Evolutionary conservation across 176 grass and related monocot genomes (phyloP).

Genomic region (Avena eriantha): DNA sequence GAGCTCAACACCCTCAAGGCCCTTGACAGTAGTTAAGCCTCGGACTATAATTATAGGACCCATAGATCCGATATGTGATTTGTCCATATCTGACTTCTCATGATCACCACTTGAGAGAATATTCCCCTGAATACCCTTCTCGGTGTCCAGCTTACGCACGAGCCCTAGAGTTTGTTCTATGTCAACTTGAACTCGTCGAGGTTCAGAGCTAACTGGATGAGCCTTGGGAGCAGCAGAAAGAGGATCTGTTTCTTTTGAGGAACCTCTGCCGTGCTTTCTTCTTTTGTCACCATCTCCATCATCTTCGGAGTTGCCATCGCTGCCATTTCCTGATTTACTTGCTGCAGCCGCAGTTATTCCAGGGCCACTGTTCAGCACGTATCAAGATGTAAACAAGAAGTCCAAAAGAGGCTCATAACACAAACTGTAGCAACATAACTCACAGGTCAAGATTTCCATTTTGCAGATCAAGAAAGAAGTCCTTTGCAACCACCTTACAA

Average conservation of each 20-base stretch:
- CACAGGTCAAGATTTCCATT: slow-evolving; percentile 93
- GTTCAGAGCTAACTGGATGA: slow-evolving; percentile 78
- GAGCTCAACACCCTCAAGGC: slow-evolving; percentile 92
- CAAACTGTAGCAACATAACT: slow-evolving; percentile 39
- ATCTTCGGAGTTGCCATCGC: slow-evolving; percentile 92
- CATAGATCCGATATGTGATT: slow-evolving; percentile 95
- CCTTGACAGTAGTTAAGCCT: slow-evolving; percentile 92
- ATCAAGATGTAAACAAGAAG: slow-evolving; percentile 54
- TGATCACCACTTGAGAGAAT: slow-evolving; percentile 66
- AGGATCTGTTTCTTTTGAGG: slow-evolving; percentile 69
- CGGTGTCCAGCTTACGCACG: slow-evolving; percentile 76
- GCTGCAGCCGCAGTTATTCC: slow-evolving; percentile 53
- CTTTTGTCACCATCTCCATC: slow-evolving; percentile 82
- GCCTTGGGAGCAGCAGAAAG: slow-evolving; percentile 76
- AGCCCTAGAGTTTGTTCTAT: slow-evolving; percentile 78
- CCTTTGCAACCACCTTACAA: slow-evolving; percentile 63
- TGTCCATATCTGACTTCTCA: slow-evolving; percentile 73
- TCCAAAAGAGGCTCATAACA: slow-evolving; percentile 31
- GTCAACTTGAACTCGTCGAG: slow-evolving; percentile 75
- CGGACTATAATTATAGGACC: slow-evolving; percentile 97
- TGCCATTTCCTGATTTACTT: slow-evolving; percentile 62
- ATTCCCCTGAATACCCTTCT: slow-evolving; percentile 92
- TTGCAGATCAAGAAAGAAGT: slow-evolving; percentile 95
- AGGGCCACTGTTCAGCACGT: slow-evolving; percentile 68
- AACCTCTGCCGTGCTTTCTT: slow-evolving; percentile 69